Conservation (phyloP, 441 rosid species). For the Pelargonium fulgidum region DNA sequence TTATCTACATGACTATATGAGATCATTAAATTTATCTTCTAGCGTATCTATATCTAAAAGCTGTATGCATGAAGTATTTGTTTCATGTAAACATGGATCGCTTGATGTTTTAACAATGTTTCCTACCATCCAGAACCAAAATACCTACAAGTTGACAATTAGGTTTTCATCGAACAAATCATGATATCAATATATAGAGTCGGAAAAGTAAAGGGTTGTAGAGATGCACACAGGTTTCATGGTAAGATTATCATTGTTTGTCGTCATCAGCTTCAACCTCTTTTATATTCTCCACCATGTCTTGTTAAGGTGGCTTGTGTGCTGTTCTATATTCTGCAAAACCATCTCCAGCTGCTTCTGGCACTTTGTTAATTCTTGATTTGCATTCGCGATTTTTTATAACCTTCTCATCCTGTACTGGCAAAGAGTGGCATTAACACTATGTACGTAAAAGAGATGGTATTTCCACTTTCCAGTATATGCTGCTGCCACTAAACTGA, state of each 20-base stretch:
- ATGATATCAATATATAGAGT: no score
- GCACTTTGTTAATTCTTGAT: conserved; percentile 16
- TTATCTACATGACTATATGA: no score
- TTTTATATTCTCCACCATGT: conserved; percentile 9
- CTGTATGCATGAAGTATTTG: neutral
- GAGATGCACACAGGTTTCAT: no score
- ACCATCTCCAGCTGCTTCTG: conserved; percentile 19
- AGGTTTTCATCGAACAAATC: neutral
- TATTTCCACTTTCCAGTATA: neutral
- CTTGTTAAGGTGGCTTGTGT: conserved; percentile 12
- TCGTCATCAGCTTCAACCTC: neutral
- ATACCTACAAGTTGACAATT: neutral
- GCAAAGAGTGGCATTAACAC: neutral
- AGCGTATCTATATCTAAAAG: neutral
- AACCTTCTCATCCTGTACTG: conserved; percentile 19
- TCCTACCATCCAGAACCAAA: neutral
- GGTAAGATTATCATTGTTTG: neutral
- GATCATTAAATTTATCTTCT: no score
- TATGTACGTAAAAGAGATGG: neutral
- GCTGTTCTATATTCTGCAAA: conserved; percentile 18
- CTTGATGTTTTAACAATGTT: neutral
- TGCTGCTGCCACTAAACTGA: neutral
- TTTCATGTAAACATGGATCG: neutral
- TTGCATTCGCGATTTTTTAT: no score
- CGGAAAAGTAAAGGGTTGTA: no score